Conservation (phyloP, 495 filamentous ascomycete species). For the Hypoxylon intermedium region DNA sequence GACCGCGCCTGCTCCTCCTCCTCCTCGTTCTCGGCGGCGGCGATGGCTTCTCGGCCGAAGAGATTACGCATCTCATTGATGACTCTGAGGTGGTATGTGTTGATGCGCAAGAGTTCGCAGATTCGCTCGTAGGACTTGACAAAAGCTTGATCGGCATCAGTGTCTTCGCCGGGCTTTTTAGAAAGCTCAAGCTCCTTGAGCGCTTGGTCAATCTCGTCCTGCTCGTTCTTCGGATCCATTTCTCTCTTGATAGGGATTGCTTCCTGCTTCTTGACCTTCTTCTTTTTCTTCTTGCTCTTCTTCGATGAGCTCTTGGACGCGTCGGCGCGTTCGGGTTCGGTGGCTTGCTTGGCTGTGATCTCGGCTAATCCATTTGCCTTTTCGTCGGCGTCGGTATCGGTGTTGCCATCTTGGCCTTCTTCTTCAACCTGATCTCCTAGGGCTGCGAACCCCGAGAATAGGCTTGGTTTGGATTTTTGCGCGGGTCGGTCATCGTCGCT, state of each 20-base stretch:
- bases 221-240: constrained; percentile 42
- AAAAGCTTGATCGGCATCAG: constrained; percentile 14
- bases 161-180: constrained; percentile 8
- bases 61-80: constrained; percentile 92
- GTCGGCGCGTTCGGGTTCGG: constrained; percentile 55
- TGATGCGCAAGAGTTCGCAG: constrained; percentile 72
- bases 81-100: constrained; percentile 80
- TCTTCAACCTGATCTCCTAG: constrained; percentile 50
- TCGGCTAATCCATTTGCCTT: constrained; percentile 53
- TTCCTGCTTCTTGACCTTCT: constrained; percentile 53
- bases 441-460: constrained; percentile 60
- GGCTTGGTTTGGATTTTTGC: constrained; percentile 48
- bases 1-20: constrained; percentile 54
- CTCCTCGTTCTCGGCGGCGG: constrained; percentile 64
- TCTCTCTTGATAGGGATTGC: constrained; percentile 7
- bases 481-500: constrained; percentile 52
- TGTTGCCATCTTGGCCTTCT: too few relatives aligned
- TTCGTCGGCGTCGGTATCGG: constrained; percentile 53
- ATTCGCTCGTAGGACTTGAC: constrained; percentile 47
- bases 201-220: constrained; percentile 85
- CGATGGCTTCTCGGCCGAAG: constrained; percentile 82
- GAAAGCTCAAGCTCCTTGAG: constrained; percentile 67
- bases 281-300: constrained; percentile 69
- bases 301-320: constrained; percentile 56
- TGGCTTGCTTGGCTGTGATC: constrained; percentile 30